Evolutionary conservation across 345 rosid species (phyloP), one percentile per base, ranked within the genome.

Genomic region (Orychophragmus violaceus): DNA sequence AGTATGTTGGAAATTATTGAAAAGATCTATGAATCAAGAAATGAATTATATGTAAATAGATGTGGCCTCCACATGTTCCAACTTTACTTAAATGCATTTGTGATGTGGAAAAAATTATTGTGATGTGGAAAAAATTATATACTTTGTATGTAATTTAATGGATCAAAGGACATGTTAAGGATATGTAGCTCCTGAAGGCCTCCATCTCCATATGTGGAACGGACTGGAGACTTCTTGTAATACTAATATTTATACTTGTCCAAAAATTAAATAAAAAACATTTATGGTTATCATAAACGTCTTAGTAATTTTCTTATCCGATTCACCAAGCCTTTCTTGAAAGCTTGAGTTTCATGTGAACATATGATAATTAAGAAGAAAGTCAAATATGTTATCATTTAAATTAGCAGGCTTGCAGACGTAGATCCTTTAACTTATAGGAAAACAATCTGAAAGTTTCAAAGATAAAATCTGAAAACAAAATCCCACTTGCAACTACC

Each of bases 1-100:
- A 65, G 53, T 57, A 37, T 30, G 30, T 41, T 50, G 37, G 67
- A 66, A 59, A 3, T 41, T 73, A 51, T 53, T 72, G 71, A 64
- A 61, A 33, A 48, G 7, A 21, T 37, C 49, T 17, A 30, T 42
- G 17, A 16, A 18, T 22, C 6, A 54, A 32, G 51, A 6, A 57
- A 22, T 3, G 42, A 28, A 27, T 25, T 28, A 19, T 66, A 72
- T 59, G 71, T 72, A 57, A 56, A 64, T 64, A 58, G 8, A 72
- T 27, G 53, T 64, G 45, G 14, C 24, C 53, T 64, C 51, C 30
- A 14, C 25, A 27, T 64, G 45, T 14, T 46, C 8, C 64, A 65
- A 36, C 70, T 45, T 33, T 30, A 16, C 57, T 18, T 55, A 10
- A 51, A 55, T 54, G 41, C 50, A 18, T 71, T 33, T 33, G n/a